A percentile compares a stretch with the other conserved stretches of the same genome.
phyloP scores from a whole-genome alignment of 2,329 filamentous ascomycete species.

The Myriosclerotinia duriaeana region DNA sequence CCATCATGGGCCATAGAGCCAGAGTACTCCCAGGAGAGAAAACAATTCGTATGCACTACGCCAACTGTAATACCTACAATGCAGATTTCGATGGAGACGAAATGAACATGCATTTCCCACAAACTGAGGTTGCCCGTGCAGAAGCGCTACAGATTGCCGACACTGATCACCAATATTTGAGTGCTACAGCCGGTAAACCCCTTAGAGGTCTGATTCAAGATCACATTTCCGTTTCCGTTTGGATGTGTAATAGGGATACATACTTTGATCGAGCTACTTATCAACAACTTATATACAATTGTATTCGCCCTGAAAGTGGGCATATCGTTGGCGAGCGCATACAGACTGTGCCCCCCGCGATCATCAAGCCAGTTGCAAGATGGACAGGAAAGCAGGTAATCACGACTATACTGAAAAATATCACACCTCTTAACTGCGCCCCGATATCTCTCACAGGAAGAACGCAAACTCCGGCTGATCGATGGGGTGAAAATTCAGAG shows the following conservation, averaged over 20 bases:
- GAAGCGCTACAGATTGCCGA: conserved; percentile 93
- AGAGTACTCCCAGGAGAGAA: conserved; percentile 91
- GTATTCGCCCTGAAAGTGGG: conserved; percentile 83
- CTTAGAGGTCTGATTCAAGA: conserved; percentile 96
- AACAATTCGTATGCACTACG: conserved; percentile 99
- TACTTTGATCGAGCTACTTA: conserved; percentile 89
- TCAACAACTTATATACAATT: conserved; percentile 89
- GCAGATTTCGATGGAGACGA: conserved; percentile 99
- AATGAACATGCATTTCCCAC: conserved; percentile 99
- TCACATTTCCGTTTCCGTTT: conserved; percentile 92
- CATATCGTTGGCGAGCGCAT: conserved; percentile 83
- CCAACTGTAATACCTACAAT: conserved; percentile 99
- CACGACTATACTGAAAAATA: conserved; percentile 89
- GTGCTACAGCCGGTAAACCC: conserved; percentile 88
- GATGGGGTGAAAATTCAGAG: conserved; percentile 76
- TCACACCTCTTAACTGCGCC: conserved; percentile 72
- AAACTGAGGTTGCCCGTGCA: conserved; percentile 90
- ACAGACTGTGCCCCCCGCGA: conserved; percentile 74
- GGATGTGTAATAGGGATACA: conserved; percentile 85
- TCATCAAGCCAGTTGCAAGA: conserved; percentile 74
- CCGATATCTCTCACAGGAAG: conserved; percentile 78
- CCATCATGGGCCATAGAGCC: conserved; percentile 97
- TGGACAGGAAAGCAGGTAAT: conserved; percentile 99
- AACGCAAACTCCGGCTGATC: conserved; percentile 72
- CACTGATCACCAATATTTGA: conserved; percentile 96